phyloP scores from a whole-genome alignment of 257 asterid genomes.

The Solanum lycopersicoides region DNA sequence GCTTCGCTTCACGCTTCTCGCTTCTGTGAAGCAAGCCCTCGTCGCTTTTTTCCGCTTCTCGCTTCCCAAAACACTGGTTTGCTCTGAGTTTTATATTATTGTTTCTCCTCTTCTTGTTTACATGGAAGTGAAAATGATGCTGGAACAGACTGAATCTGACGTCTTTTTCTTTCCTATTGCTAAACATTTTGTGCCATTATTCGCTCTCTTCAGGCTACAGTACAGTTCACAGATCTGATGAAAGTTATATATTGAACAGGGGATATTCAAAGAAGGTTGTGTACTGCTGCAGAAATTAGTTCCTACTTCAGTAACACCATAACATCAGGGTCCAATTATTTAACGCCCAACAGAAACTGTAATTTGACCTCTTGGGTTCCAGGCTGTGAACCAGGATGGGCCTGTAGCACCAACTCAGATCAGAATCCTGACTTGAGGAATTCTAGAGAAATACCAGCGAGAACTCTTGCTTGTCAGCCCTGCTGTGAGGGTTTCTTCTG shows the following conservation, averaged over 20 bases:
- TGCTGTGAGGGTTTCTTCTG: slow-evolving; percentile 97
- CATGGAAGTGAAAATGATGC: not conserved
- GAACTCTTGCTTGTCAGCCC: slow-evolving; percentile 46
- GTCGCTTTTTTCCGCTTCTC: too few relatives aligned
- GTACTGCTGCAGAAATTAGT: slow-evolving; percentile 83
- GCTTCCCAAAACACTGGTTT: too few relatives aligned
- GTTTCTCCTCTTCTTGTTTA: not conserved
- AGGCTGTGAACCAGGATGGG: slow-evolving; percentile 98
- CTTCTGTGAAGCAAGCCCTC: too few relatives aligned
- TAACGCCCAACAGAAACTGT: slow-evolving; percentile 74
- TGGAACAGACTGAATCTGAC: not conserved
- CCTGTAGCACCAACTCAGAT: slow-evolving; percentile 46
- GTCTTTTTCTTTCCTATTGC: not conserved
- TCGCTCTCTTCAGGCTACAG: not conserved
- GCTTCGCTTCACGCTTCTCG: too few relatives aligned
- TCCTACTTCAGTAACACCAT: slow-evolving; percentile 38
- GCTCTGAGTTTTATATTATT: not conserved
- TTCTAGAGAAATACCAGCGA: slow-evolving; percentile 41
- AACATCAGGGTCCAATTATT: slow-evolving; percentile 30
- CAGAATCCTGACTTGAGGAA: slow-evolving; percentile 49
- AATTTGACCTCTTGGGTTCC: slow-evolving; percentile 71
- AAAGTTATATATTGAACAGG: slow-evolving; percentile 12
- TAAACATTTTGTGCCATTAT: not conserved
- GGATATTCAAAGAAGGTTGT: slow-evolving; percentile 60
- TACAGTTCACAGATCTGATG: not conserved